phyloP scores from a whole-genome alignment of 164 flowering plant genomes.

The Aristolochia fimbriata region DNA sequence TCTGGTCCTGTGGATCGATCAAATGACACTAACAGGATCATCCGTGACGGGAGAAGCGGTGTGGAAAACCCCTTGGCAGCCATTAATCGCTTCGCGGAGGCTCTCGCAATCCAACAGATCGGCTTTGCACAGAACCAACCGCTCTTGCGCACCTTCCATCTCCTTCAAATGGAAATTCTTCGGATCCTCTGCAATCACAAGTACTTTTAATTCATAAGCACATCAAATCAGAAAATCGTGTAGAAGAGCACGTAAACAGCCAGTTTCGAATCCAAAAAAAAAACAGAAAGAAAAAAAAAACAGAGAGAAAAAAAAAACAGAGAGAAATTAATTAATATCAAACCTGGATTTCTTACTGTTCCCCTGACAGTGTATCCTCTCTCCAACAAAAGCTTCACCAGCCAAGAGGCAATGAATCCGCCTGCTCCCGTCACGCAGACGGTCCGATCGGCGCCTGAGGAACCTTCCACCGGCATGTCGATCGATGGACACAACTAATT shows the following conservation, averaged over 20 bases:
- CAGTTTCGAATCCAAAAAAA: no score
- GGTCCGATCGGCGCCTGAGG: constrained; percentile 27
- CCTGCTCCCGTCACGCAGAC: constrained; percentile 90
- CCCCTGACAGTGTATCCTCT: constrained; percentile 65
- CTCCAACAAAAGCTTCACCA: constrained; percentile 61
- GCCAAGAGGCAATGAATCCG: constrained; percentile 84
- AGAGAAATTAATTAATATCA: no score
- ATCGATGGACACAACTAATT: neutral
- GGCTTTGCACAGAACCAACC: constrained; percentile 54
- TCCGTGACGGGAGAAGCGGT: constrained; percentile 96
- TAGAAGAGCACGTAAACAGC: neutral
- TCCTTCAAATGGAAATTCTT: constrained; percentile 77
- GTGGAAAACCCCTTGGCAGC: constrained; percentile 94
- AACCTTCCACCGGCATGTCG: constrained; percentile 28
- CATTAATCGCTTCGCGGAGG: constrained; percentile 55
- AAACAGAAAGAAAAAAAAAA: neutral
- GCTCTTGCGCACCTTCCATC: constrained; percentile 72
- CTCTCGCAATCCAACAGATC: constrained; percentile 72
- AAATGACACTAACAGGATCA: constrained; percentile 52
- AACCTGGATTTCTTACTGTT: constrained; percentile 74
- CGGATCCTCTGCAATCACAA: constrained; percentile 63
- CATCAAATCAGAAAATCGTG: neutral
- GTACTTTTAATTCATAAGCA: no score
- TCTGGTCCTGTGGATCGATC: no score
- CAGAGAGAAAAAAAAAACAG: neutral